phyloP scores from a whole-genome alignment of 805 yeast species.

The Myxozyma udenii region DNA sequence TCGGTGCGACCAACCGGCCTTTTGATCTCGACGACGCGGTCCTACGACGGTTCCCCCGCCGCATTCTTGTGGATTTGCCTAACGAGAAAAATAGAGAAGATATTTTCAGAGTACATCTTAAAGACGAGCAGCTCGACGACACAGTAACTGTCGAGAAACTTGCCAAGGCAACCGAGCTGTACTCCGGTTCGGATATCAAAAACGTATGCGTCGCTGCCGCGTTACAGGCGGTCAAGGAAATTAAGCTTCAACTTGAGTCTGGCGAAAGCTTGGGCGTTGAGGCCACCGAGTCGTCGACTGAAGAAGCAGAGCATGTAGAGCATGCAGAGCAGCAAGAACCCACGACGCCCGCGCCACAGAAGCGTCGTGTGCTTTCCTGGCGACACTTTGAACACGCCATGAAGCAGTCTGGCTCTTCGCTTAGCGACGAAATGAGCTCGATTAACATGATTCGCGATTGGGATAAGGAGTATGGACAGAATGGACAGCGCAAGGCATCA shows the following conservation, averaged over 20 bases:
- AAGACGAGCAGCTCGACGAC: conserved; percentile 54
- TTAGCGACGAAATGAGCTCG: conserved; percentile 27
- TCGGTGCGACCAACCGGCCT: conserved; percentile 98
- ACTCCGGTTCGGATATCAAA: conserved; percentile 77
- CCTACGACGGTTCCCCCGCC: conserved; percentile 95
- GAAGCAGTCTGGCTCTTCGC: conserved; percentile 19
- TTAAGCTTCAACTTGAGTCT: neutral
- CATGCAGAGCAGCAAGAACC: neutral
- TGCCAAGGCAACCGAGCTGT: conserved; percentile 58
- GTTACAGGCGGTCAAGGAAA: conserved; percentile 68
- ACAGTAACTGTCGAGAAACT: conserved; percentile 54
- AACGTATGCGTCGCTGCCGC: conserved; percentile 83
- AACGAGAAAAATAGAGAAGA: conserved; percentile 88
- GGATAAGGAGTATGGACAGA: conserved; percentile 25
- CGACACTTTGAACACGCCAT: conserved; percentile 26
- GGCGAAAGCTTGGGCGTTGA: neutral
- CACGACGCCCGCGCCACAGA: neutral
- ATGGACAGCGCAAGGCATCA: conserved; percentile 7
- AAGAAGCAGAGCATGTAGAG: conserved; percentile 37
- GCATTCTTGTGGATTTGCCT: conserved; percentile 95
- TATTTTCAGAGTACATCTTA: conserved; percentile 83
- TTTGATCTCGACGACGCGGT: conserved; percentile 98
- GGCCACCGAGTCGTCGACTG: conserved; percentile 36
- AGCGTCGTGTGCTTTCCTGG: conserved; percentile 31
- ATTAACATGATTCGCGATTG: conserved; percentile 23